Evolutionary conservation across 2,329 filamentous ascomycete genomes (phyloP).

Genomic region (Zasmidium angulare): DNA sequence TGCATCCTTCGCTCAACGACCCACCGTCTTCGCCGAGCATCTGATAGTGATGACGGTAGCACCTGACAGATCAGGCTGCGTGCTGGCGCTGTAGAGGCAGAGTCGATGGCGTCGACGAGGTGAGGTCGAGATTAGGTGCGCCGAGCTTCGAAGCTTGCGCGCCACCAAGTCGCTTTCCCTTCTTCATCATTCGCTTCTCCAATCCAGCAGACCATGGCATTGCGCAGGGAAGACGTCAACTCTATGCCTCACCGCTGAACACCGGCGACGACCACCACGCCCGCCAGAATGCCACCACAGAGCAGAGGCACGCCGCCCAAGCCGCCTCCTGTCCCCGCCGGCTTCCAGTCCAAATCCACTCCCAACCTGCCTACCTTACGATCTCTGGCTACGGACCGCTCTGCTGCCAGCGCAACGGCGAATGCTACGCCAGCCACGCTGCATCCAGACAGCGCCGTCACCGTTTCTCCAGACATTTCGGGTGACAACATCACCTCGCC

Average conservation of each 20-base stretch:
- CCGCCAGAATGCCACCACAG: constrained; percentile 40
- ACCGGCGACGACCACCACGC: neutral
- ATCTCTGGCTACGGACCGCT: constrained; percentile 28
- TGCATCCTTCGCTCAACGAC: neutral
- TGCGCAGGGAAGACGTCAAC: neutral
- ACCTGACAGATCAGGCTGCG: neutral
- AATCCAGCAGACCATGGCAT: neutral
- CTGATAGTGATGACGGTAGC: no score
- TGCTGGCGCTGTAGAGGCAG: neutral
- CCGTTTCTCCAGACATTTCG: constrained; percentile 19
- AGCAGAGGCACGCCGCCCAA: constrained; percentile 40
- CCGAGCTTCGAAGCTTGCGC: neutral
- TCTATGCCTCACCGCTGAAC: neutral
- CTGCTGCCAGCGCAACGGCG: constrained; percentile 15
- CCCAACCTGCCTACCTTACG: constrained; percentile 47
- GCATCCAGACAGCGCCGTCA: constrained; percentile 12
- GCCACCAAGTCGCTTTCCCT: neutral
- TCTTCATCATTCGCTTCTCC: neutral
- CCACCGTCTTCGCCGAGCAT: no score
- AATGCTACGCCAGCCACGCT: constrained; percentile 11
- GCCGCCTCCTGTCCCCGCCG: constrained; percentile 33
- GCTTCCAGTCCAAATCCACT: constrained; percentile 48
- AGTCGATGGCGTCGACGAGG: neutral
- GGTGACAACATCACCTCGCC: constrained; percentile 34
- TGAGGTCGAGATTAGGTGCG: neutral